These are phyloP conservation scores for Plicaturopsis crispa DNA, from an alignment of 768 basidiomycete species.

Conservation along the genomic window DNA sequence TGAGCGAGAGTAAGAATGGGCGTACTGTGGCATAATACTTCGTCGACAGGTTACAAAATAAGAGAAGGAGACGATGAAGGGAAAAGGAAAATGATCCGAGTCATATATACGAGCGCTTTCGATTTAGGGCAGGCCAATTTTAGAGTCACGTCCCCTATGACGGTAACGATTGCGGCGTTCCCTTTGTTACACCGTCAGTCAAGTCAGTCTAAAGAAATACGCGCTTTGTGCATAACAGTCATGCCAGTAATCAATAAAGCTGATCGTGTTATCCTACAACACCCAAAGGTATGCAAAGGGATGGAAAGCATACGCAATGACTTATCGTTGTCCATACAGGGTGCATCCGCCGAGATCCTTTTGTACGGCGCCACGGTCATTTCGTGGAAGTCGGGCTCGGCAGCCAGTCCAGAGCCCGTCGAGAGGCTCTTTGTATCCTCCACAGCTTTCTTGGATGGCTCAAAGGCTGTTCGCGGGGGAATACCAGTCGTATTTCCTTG, in stretches of 20 bases:
- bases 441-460: slow-evolving; percentile 73
- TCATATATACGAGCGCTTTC: not conserved
- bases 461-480: slow-evolving; percentile 58
- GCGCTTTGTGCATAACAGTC: not conserved
- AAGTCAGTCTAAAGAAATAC: not conserved
- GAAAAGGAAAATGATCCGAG: not conserved
- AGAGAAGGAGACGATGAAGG: not conserved
- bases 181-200: no score
- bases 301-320: not conserved
- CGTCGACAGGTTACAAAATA: no score
- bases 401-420: slow-evolving; percentile 23
- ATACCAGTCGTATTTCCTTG: slow-evolving; percentile 73
- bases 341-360: slow-evolving; percentile 56
- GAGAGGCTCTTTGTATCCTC: slow-evolving; percentile 81
- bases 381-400: slow-evolving; percentile 68
- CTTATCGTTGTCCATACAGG: slow-evolving; percentile 31
- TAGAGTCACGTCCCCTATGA: not conserved
- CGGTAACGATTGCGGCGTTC: no score
- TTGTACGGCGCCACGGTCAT: slow-evolving; percentile 82
- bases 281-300: slow-evolving; percentile 1
- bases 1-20: no score
- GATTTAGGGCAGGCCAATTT: not conserved
- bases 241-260: slow-evolving; percentile 2
- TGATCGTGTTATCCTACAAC: slow-evolving; percentile 1
- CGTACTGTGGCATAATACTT: no score